Base-by-base conservation (phyloP, 116 monocot species). In the Posidonia oceanica region DNA sequence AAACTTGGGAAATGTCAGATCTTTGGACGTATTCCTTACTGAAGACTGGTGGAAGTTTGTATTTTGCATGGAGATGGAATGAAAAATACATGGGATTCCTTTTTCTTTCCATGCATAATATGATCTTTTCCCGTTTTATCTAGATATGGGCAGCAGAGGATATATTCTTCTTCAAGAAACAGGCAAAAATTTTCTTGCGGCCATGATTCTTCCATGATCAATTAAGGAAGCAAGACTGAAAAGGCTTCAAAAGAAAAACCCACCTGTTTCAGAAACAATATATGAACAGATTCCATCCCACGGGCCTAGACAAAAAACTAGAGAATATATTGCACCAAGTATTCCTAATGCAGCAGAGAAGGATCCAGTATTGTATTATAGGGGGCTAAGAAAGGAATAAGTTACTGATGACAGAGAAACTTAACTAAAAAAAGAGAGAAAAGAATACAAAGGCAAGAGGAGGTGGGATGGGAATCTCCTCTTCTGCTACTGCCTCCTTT, bases 401-500 rank as follows among this genome's bases (percentile, higher is more conserved):
- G 48, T 48, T 10, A 48, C 12, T 48, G 12, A 48, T 7, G 48
- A 48, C 48, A 48, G 48, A 48, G 48, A 48, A 48, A 48, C 12
- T 12, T 10, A 60, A 60, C 2, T 23, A 7, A 22, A 60, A 60
- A 7, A 60, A 29, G 23, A 22, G 60, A 21, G 18, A n/a, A 58
- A 58, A 58, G 58, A 58, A 39, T 63, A 36, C 29, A 63, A 38
- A 63, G 37, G 38, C 36, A 36, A 13, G 10, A 23, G 63, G 38
- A 63, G 22, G 29, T 29, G 29, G 29, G 29, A 29, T 37, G 59
- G 59, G 71, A 71, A 71, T 71, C 72, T 54, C 52, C 40, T 41
- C 69, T 41, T 41, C 54, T 64, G 55, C 40, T 69, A 53, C 60
- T 21, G 38, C 38, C 17, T n/a, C 61, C 76, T 70, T 76, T 70